These are phyloP conservation scores for Podospora pseudopauciseta DNA, from an alignment of 495 filamentous ascomycete species.

Conservation along the genomic window DNA sequence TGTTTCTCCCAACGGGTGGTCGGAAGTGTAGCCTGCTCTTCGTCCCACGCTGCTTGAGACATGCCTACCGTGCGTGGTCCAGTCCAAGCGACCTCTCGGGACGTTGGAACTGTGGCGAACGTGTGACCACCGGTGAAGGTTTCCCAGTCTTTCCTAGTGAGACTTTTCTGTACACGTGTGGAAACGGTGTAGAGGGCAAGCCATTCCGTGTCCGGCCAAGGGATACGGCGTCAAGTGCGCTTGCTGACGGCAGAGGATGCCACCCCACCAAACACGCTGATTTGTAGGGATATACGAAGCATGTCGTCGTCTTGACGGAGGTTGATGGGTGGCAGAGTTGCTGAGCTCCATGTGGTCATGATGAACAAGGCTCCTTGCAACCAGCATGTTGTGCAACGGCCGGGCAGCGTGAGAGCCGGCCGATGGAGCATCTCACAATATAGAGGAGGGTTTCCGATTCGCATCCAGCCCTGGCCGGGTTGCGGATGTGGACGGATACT, in stretches of 20 bases:
- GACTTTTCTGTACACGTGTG: not conserved
- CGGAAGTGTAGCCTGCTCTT: not conserved
- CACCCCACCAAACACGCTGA: no score
- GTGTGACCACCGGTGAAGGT: not conserved
- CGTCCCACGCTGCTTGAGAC: conserved; percentile 1
- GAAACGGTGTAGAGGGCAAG: not conserved
- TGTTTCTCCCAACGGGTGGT: not conserved
- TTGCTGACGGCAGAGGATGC: not conserved
- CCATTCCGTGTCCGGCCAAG: not conserved
- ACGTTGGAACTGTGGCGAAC: not conserved
- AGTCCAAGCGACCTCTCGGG: not conserved
- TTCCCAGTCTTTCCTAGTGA: not conserved
- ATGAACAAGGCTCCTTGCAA: conserved; percentile 4
- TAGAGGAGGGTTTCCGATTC: conserved; percentile 9
- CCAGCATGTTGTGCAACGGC: conserved; percentile 15
- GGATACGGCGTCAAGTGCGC: not conserved
- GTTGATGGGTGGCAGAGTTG: not conserved
- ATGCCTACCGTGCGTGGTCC: not conserved
- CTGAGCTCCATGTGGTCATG: conserved; percentile 3
- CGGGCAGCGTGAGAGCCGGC: conserved; percentile 8
- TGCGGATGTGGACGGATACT: conserved; percentile 8
- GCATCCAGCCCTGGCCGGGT: not conserved
- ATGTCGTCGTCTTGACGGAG: not conserved
- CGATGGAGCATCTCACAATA: conserved; percentile 9
- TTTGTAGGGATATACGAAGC: not conserved